phyloP scores from a whole-genome alignment of 2,329 filamentous ascomycete species.

The Trichoderma simmonsii region DNA sequence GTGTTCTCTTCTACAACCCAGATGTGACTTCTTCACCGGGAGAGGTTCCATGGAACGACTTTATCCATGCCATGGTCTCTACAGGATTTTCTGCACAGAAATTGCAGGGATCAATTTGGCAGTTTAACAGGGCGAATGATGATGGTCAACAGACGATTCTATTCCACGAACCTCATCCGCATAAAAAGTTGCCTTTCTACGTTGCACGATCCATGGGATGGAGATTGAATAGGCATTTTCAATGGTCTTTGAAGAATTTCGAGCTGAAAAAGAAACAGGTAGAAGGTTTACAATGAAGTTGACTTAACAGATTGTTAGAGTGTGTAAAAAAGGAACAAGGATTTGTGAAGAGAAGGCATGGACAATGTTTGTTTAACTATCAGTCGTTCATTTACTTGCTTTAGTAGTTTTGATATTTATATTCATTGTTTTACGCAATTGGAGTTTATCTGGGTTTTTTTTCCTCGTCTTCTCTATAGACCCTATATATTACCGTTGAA shows the following conservation, averaged over 20 bases:
- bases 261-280: slow-evolving; percentile 19
- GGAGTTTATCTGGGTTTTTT: background rate
- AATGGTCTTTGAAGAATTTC: slow-evolving; percentile 49
- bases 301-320: background rate
- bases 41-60: slow-evolving; percentile 52
- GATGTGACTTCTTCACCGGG: slow-evolving; percentile 37
- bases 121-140: slow-evolving; percentile 46
- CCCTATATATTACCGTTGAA: background rate
- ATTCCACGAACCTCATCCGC: slow-evolving; percentile 60
- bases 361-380: background rate
- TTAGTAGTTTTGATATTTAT: background rate
- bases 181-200: slow-evolving; percentile 47
- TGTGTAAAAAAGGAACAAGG: too few relatives aligned
- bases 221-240: slow-evolving; percentile 48
- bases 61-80: slow-evolving; percentile 49
- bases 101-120: slow-evolving; percentile 60
- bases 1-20: slow-evolving; percentile 42
- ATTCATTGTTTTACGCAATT: background rate
- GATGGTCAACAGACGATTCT: slow-evolving; percentile 50
- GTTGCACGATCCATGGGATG: slow-evolving; percentile 47
- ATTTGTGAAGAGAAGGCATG: background rate
- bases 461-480: background rate
- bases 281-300: background rate
- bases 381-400: background rate
- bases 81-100: slow-evolving; percentile 53